Evolutionary conservation across 1,284 basidiomycete genomes (phyloP).

Genomic region (Cystobasidiaceae sp.): DNA sequence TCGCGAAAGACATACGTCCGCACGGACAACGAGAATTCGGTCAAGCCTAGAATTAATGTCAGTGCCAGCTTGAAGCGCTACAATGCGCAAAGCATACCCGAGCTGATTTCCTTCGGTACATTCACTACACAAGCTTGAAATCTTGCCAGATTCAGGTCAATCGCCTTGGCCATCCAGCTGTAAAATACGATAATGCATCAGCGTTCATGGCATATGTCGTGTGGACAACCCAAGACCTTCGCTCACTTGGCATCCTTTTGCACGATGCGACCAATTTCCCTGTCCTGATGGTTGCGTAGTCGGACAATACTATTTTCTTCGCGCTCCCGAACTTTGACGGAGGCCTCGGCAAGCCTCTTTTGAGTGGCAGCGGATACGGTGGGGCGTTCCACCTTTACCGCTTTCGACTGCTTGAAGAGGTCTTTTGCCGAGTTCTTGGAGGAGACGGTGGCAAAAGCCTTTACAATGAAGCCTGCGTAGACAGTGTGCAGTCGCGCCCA

Average conservation of each 20-base stretch:
- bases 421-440: slow-evolving; percentile 16
- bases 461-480: slow-evolving; percentile 9
- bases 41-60: slow-evolving; percentile 3
- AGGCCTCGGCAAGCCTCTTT: slow-evolving; percentile 18
- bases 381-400: slow-evolving; percentile 17
- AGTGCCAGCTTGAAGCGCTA: too few relatives aligned
- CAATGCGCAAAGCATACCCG: neutral
- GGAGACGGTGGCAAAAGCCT: slow-evolving; percentile 9
- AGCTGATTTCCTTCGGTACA: slow-evolving; percentile 6
- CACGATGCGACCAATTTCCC: slow-evolving; percentile 21
- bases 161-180: slow-evolving; percentile 26
- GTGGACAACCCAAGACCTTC: too few relatives aligned
- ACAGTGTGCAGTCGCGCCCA: neutral
- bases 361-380: slow-evolving; percentile 12
- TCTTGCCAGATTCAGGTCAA: slow-evolving; percentile 15
- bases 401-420: slow-evolving; percentile 18
- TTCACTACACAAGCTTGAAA: slow-evolving; percentile 17
- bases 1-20: slow-evolving; percentile 5
- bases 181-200: neutral
- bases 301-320: slow-evolving; percentile 22
- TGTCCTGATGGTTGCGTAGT: slow-evolving; percentile 19
- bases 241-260: slow-evolving; percentile 19
- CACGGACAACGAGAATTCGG: slow-evolving; percentile 1
- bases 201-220: neutral
- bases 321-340: neutral